A percentile compares a stretch with the other conserved stretches of the same genome.
Evolutionary conservation across 768 basidiomycete species (phyloP).

Genomic region (Collybiopsis confluens): DNA sequence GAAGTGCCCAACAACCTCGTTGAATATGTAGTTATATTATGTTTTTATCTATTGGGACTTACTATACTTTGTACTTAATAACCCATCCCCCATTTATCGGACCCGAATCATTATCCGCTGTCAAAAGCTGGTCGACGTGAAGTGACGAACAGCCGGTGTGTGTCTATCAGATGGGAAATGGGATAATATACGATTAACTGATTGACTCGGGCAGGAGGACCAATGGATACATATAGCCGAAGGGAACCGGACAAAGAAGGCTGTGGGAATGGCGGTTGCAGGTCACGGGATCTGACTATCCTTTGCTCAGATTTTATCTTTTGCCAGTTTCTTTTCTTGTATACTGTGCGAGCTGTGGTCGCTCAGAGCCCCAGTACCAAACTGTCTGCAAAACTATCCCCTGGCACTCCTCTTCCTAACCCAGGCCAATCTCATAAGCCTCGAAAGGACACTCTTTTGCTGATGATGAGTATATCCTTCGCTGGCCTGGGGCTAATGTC

Average conservation of each 20-base stretch:
- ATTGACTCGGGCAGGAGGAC: not conserved
- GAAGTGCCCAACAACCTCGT: not conserved
- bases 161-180: not conserved
- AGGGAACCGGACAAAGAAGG: not conserved
- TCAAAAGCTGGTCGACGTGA: too few species aligned
- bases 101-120: too few species aligned
- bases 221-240: not conserved
- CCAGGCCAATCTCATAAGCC: slow-evolving; percentile 30
- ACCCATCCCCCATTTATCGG: too few species aligned
- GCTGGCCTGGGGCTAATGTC: slow-evolving; percentile 60
- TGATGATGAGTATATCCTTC: slow-evolving; percentile 64
- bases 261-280: not conserved
- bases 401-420: slow-evolving; percentile 27
- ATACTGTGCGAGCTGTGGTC: slow-evolving; percentile 16
- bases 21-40: not conserved
- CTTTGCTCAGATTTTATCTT: not conserved
- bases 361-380: slow-evolving; percentile 30
- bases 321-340: slow-evolving; percentile 10
- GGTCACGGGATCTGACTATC: not conserved
- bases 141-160: not conserved
- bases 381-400: slow-evolving; percentile 35
- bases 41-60: too few species aligned
- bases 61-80: too few species aligned
- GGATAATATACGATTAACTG: not conserved
- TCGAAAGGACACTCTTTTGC: slow-evolving; percentile 37